Base-by-base conservation (phyloP, 1,284 basidiomycete genomes). In the Ceratobasidium sp. region DNA sequence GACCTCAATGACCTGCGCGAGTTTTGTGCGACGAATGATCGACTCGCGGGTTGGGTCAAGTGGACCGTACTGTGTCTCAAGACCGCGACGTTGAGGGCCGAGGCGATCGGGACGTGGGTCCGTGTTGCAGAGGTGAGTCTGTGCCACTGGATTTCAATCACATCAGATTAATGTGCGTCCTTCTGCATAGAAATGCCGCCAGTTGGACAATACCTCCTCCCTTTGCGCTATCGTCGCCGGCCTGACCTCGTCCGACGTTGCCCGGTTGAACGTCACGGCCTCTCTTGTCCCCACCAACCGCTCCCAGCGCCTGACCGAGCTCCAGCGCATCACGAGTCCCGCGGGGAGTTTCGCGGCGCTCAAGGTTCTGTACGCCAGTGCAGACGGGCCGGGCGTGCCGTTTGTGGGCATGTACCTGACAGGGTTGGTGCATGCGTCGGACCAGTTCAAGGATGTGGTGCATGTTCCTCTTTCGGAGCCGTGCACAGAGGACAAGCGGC, bases 51-150 rank as follows among this genome's bases (percentile, higher is more conserved):
- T 22, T 92, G 90, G 90, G 90, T 92, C 22, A 90, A 89, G 79
- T 81, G 81, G 39, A 89, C 86, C 78, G 85, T 91, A 43, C 80
- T 92, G 43, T 84, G 81, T 66, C 82, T 84, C 66, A 86, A 88
- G 11, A 82, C 81, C 1, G 80, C 88, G 68, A 83, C 83, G 14
- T 87, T 84, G 78, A 83, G 90, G 54, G 86, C 88, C 5, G 85
- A 88, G 68, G 86, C 84, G n/a, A 82, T 92, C 43, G 89, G 91
- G 74, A 86, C 88, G 79, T 92, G 90, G 91, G 89, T 92, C 77
- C 90, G 88, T 78, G 88, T 92, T 41, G 89, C 90, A 11, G 90
- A 92, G 86, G 91, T 91, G 76, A 77, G 87, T 80, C 0, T 56
- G 22, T 46, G 19, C 22, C 7, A 16, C 14, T 31, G 37, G 22